A percentile compares a stretch with the other conserved stretches of the same genome.
phyloP scores from a whole-genome alignment of 257 asterid species.

The Cinchona pubescens region DNA sequence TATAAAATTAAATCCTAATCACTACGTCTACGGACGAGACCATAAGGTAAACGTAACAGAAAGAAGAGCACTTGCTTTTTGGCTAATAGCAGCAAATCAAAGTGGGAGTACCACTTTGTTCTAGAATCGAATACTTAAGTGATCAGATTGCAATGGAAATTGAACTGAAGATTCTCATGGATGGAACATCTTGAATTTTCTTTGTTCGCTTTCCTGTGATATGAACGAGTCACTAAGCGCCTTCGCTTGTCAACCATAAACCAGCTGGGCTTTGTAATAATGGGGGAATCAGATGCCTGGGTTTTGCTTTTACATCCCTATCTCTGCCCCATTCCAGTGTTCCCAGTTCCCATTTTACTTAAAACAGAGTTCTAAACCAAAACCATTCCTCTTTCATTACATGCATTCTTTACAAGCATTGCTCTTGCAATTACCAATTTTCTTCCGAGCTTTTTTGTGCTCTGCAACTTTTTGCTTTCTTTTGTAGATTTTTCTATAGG shows the following conservation, averaged over 20 bases:
- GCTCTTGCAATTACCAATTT: neutral
- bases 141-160: neutral
- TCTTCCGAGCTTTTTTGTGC: neutral
- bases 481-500: neutral
- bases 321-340: neutral
- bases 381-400: neutral
- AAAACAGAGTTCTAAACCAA: neutral
- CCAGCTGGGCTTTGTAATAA: neutral
- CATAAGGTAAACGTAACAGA: too few relatives aligned
- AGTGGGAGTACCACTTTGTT: neutral
- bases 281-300: neutral
- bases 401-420: neutral
- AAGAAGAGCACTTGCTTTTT: neutral
- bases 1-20: too few relatives aligned
- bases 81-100: neutral
- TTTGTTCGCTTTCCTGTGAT: neutral
- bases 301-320: neutral
- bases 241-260: constrained; percentile 3
- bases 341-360: neutral
- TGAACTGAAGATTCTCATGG: constrained; percentile 1
- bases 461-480: neutral
- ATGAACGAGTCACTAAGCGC: neutral
- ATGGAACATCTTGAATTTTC: constrained; percentile 12
- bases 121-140: constrained; percentile 15
- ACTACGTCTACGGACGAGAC: too few relatives aligned